phyloP scores from a whole-genome alignment of 2,329 filamentous ascomycete genomes.

The Phaeophleospora eucalypticola region DNA sequence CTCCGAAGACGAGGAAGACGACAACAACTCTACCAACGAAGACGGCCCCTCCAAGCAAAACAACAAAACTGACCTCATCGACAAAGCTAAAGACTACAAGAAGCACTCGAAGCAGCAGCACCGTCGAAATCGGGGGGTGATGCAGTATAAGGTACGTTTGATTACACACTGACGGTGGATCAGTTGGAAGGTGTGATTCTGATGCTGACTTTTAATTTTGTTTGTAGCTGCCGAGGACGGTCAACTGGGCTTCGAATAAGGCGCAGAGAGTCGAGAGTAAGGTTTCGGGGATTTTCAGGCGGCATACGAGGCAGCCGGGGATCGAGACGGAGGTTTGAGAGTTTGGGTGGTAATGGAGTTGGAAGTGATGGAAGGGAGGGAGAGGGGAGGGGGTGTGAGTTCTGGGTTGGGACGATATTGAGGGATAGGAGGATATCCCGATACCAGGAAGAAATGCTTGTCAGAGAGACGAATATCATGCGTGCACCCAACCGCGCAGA shows the following conservation, averaged over 20 bases:
- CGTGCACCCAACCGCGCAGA: no score
- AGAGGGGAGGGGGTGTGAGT: no score
- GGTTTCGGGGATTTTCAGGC: conserved; percentile 50
- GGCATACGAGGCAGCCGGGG: conserved; percentile 54
- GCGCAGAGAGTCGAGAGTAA: conserved; percentile 49
- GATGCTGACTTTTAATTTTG: conserved; percentile 1
- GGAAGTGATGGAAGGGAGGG: no score
- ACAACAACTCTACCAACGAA: not conserved
- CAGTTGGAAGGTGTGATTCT: no score
- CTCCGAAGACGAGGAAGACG: conserved; percentile 1
- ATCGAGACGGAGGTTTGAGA: conserved; percentile 66
- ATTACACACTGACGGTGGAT: no score
- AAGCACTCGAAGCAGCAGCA: conserved; percentile 58
- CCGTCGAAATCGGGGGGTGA: conserved; percentile 62
- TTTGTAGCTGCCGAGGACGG: conserved; percentile 49
- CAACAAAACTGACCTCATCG: conserved; percentile 39
- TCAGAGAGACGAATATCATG: no score
- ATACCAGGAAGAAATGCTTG: no score
- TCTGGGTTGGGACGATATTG: no score
- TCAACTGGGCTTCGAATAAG: conserved; percentile 58
- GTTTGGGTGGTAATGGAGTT: no score
- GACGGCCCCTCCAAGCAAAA: conserved; percentile 6
- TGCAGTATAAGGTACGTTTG: conserved; percentile 62
- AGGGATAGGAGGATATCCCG: no score
- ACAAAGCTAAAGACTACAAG: conserved; percentile 58